Conservation (phyloP, 768 basidiomycete genomes). For the Floccularia luteovirens region DNA sequence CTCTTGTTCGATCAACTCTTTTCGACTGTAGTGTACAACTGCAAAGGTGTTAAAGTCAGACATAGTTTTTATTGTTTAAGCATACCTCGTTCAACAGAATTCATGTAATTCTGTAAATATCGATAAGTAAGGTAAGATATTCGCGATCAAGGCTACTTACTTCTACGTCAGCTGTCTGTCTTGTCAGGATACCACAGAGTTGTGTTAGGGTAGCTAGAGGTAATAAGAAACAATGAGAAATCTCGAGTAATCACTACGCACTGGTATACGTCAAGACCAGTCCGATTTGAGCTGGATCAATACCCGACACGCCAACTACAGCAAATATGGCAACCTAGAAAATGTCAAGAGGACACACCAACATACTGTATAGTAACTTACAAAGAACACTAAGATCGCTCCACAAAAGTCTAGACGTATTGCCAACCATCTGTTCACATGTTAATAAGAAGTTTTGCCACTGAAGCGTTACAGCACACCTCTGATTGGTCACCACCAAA, state of each 20-base stretch:
- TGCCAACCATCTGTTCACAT: constrained; percentile 49
- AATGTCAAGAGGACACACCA: not conserved
- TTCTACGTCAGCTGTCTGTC: constrained; percentile 62
- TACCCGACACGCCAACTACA: constrained; percentile 44
- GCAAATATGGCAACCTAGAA: constrained; percentile 58
- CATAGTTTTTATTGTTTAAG: not conserved
- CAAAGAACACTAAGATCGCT: constrained; percentile 46
- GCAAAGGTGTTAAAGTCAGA: not conserved
- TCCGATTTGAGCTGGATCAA: constrained; percentile 64
- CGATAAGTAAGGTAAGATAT: not conserved
- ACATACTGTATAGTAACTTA: constrained; percentile 15
- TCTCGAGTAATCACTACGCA: constrained; percentile 11
- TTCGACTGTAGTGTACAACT: constrained; percentile 50
- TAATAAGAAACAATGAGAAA: not conserved
- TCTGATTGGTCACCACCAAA: constrained; percentile 60
- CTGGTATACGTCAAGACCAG: constrained; percentile 64
- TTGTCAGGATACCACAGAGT: constrained; percentile 43
- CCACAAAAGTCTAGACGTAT: constrained; percentile 69
- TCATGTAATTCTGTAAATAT: constrained; percentile 51
- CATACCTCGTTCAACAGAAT: constrained; percentile 53
- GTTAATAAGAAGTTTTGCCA: not conserved
- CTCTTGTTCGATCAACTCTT: constrained; percentile 51
- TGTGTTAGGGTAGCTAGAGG: constrained; percentile 40
- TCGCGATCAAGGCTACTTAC: constrained; percentile 17
- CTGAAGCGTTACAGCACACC: constrained; percentile 19